These are phyloP conservation scores for Talaromyces islandicus DNA, from an alignment of 2,329 filamentous ascomycete genomes.

Conservation along the genomic window DNA sequence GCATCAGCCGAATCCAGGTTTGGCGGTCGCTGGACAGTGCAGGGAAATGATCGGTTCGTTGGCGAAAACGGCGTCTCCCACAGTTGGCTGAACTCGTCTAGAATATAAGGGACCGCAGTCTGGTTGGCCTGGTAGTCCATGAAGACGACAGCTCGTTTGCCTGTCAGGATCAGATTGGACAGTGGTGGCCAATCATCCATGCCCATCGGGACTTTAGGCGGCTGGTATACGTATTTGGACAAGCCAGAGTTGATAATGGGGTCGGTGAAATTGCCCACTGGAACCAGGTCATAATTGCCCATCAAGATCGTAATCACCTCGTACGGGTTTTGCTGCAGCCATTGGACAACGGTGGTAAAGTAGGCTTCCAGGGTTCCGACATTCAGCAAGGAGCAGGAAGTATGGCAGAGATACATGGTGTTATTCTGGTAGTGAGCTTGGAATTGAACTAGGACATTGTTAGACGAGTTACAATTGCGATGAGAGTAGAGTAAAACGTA, in stretches of 20 bases:
- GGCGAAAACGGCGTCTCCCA: slow-evolving; percentile 90
- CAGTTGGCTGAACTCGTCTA: slow-evolving; percentile 81
- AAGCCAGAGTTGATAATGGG: slow-evolving; percentile 69
- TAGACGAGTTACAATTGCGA: background rate
- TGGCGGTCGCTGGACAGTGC: slow-evolving; percentile 70
- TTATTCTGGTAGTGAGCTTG: slow-evolving; percentile 52
- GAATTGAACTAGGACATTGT: slow-evolving; percentile 47
- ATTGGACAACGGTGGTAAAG: slow-evolving; percentile 61
- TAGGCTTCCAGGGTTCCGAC: slow-evolving; percentile 71
- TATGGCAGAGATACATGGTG: slow-evolving; percentile 75
- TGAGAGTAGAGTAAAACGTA: slow-evolving; percentile 23
- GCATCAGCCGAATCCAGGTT: slow-evolving; percentile 50
- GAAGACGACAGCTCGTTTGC: slow-evolving; percentile 71
- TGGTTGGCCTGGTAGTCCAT: slow-evolving; percentile 83
- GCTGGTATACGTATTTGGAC: slow-evolving; percentile 65
- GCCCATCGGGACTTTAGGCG: slow-evolving; percentile 64
- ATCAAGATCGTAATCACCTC: slow-evolving; percentile 85
- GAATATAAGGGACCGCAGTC: slow-evolving; percentile 69
- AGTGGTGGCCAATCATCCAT: slow-evolving; percentile 79
- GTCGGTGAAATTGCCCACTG: slow-evolving; percentile 56
- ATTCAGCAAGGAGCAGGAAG: slow-evolving; percentile 73
- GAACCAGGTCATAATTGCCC: slow-evolving; percentile 74
- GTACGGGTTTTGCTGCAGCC: slow-evolving; percentile 72
- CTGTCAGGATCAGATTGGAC: slow-evolving; percentile 64
- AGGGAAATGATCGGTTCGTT: slow-evolving; percentile 64